Conservation (phyloP, 257 asterid species). For the Solanum bulbocastanum region DNA sequence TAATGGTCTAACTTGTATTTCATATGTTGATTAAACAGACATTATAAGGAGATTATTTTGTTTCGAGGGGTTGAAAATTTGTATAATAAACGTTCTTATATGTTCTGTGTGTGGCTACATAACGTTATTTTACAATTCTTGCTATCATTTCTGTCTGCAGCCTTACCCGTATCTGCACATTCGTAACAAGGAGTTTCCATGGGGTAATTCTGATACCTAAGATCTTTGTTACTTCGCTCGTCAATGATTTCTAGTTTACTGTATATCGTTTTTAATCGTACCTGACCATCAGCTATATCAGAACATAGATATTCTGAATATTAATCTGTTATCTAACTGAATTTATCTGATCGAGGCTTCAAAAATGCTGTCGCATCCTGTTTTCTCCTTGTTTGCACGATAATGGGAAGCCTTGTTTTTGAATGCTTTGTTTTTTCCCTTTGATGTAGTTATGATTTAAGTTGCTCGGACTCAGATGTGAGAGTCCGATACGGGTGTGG, state of each 20-base stretch:
- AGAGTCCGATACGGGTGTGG: not conserved
- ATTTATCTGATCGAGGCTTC: not conserved
- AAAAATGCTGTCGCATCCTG: not conserved
- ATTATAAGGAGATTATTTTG: not conserved
- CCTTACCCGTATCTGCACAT: conserved; percentile 61
- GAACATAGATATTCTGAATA: not conserved
- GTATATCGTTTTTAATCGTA: not conserved
- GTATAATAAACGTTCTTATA: too few relatives aligned
- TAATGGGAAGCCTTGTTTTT: not conserved
- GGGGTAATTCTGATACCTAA: conserved; percentile 34
- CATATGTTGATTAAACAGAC: not conserved
- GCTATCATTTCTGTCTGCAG: conserved; percentile 26
- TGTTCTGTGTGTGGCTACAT: too few relatives aligned
- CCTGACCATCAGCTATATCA: not conserved
- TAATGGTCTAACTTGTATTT: not conserved
- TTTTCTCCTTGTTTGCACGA: not conserved
- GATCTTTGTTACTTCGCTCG: not conserved
- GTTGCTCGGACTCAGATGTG: not conserved
- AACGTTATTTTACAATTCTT: not conserved
- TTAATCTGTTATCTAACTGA: not conserved
- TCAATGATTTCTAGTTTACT: not conserved
- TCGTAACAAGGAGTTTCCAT: conserved; percentile 82
- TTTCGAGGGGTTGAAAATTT: not conserved
- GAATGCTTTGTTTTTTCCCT: not conserved
- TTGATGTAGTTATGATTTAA: not conserved